phyloP scores from a whole-genome alignment of 805 yeast species.

The Teunomyces gatunensis region DNA sequence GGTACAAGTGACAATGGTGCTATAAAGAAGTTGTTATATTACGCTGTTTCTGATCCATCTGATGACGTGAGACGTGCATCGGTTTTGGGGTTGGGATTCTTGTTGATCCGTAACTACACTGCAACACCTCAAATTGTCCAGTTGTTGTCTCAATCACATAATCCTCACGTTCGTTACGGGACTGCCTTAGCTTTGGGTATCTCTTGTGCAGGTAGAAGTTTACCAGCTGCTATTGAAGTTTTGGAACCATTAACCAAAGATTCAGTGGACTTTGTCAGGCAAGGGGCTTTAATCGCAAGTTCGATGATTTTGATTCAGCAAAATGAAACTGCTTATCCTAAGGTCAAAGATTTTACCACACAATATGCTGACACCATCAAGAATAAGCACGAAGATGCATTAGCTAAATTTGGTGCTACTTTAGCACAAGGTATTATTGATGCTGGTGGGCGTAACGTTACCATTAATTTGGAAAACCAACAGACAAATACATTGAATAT shows the following conservation, averaged over 20 bases:
- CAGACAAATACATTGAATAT: slow-evolving; percentile 89
- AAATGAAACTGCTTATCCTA: slow-evolving; percentile 78
- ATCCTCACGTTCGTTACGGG: slow-evolving; percentile 98
- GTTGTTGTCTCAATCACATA: slow-evolving; percentile 87
- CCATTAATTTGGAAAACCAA: slow-evolving; percentile 82
- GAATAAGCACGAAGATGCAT: slow-evolving; percentile 91
- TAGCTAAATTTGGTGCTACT: slow-evolving; percentile 97
- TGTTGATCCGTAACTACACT: slow-evolving; percentile 83
- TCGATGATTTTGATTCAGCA: slow-evolving; percentile 88
- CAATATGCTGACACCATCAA: slow-evolving; percentile 71
- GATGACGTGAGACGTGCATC: slow-evolving; percentile 98
- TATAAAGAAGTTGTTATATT: slow-evolving; percentile 79
- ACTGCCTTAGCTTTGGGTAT: slow-evolving; percentile 96
- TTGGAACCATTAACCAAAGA: slow-evolving; percentile 91
- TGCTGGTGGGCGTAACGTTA: slow-evolving; percentile 98
- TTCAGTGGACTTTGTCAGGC: slow-evolving; percentile 95
- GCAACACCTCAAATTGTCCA: slow-evolving; percentile 96
- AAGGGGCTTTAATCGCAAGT: slow-evolving; percentile 91
- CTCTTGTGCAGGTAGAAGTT: slow-evolving; percentile 93
- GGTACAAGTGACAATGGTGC: slow-evolving; percentile 93
- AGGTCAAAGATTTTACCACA: slow-evolving; percentile 74
- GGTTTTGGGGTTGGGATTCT: slow-evolving; percentile 87
- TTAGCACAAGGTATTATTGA: slow-evolving; percentile 96
- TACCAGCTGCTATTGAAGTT: slow-evolving; percentile 85
- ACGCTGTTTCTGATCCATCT: slow-evolving; percentile 94